A percentile compares a stretch with the other conserved stretches of the same genome.
Evolutionary conservation across 2,329 filamentous ascomycete genomes (phyloP).

Genomic region (Alternaria consortialis): DNA sequence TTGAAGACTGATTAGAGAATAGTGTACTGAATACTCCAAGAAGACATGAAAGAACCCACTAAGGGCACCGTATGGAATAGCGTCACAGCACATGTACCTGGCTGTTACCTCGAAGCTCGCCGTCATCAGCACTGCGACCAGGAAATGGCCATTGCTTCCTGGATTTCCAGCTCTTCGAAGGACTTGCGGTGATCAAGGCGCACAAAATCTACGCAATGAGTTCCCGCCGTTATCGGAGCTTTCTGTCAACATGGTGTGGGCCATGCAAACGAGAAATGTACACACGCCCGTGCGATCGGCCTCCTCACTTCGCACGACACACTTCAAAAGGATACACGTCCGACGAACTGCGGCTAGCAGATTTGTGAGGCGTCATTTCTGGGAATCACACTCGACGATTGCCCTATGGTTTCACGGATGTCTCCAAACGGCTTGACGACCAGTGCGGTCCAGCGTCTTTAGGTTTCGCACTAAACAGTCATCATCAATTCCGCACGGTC

Average conservation of each 20-base stretch:
- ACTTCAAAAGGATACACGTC: slow-evolving; percentile 23
- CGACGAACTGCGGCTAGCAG: slow-evolving; percentile 12
- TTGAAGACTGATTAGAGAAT: background rate
- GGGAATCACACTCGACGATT: background rate
- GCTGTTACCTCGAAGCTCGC: background rate
- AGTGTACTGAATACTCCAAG: background rate
- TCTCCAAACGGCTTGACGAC: slow-evolving; percentile 12
- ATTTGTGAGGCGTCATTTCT: slow-evolving; percentile 2
- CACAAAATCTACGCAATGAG: background rate
- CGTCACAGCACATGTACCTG: background rate
- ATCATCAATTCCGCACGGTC: slow-evolving; percentile 17
- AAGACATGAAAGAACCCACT: background rate
- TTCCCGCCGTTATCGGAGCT: background rate
- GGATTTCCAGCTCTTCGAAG: background rate
- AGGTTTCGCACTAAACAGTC: slow-evolving; percentile 10
- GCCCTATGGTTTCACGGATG: slow-evolving; percentile 9
- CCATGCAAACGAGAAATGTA: background rate
- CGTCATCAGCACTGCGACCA: background rate
- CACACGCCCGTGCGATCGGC: slow-evolving; percentile 3
- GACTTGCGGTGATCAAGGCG: background rate
- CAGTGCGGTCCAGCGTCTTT: slow-evolving; percentile 3
- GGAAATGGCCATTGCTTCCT: background rate
- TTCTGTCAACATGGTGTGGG: background rate
- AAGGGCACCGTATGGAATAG: background rate
- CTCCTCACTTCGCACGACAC: slow-evolving; percentile 17